phyloP scores from a whole-genome alignment of 768 basidiomycete genomes.

The Kwoniella europaea region DNA sequence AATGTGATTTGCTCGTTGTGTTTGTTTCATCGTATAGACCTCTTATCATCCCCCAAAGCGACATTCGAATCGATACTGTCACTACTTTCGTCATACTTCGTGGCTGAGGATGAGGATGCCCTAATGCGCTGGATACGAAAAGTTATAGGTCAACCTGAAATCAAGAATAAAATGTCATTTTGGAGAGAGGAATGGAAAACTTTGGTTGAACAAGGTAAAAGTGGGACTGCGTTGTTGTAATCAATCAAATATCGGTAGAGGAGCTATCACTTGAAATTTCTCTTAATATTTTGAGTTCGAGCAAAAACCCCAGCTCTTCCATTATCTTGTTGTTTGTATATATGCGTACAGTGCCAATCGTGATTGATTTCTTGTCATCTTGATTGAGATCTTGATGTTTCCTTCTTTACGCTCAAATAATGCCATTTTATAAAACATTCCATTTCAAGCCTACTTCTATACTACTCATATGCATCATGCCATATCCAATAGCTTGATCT shows the following conservation, averaged over 20 bases:
- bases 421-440: not conserved
- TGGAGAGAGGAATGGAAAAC: conserved; percentile 84
- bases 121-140: conserved; percentile 80
- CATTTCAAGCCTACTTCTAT: not conserved
- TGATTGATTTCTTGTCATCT: no score
- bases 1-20: not conserved
- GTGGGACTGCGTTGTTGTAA: conserved; percentile 55
- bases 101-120: conserved; percentile 84
- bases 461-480: not conserved
- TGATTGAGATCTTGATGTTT: no score
- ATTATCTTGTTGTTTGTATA: not conserved
- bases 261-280: not conserved
- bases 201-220: conserved; percentile 58
- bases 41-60: conserved; percentile 77
- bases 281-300: no score
- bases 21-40: conserved; percentile 63
- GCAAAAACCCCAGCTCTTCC: no score
- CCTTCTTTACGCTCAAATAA: no score
- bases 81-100: conserved; percentile 89
- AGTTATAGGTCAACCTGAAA: conserved; percentile 67
- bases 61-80: conserved; percentile 90
- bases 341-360: no score
- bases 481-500: not conserved
- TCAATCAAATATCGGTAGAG: not conserved
- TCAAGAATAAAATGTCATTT: conserved; percentile 69